phyloP scores from a whole-genome alignment of 306 rosid species.

The Trifolium dubium region DNA sequence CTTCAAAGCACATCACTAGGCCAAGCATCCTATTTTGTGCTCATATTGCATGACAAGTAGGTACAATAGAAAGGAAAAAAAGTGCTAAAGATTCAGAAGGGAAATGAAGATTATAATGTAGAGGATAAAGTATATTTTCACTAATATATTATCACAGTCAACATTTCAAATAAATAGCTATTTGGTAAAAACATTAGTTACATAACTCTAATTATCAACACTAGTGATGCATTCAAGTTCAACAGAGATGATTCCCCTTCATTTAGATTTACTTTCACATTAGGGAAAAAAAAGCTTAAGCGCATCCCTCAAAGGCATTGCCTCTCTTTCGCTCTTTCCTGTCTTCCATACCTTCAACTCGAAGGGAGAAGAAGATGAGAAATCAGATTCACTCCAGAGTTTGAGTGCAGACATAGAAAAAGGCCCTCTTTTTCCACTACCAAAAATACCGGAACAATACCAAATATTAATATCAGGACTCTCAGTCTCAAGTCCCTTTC shows the following conservation, averaged over 20 bases:
- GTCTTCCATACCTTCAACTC: conserved; percentile 68
- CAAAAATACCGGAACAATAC: conserved; percentile 56
- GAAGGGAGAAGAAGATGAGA: conserved; percentile 26
- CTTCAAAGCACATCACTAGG: neutral
- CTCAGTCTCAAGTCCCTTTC: conserved; percentile 46
- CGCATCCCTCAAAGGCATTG: conserved; percentile 58
- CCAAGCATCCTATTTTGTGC: neutral
- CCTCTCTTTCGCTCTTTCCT: conserved; percentile 62
- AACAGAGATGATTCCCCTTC: conserved; percentile 7
- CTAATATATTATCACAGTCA: neutral
- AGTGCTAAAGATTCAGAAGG: conserved; percentile 23
- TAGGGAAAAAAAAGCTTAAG: conserved; percentile 39
- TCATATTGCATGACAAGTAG: neutral
- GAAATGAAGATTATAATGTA: neutral
- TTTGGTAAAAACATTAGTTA: neutral
- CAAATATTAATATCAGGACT: conserved; percentile 44
- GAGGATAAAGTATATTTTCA: neutral
- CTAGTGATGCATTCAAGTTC: neutral
- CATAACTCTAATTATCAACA: conserved; percentile 15
- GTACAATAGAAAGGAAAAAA: neutral
- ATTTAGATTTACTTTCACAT: conserved; percentile 1
- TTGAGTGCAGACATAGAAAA: conserved; percentile 55
- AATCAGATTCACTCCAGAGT: conserved; percentile 50
- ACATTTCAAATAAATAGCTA: conserved; percentile 5
- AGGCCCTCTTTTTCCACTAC: conserved; percentile 63